Base-by-base conservation (phyloP, 2,329 filamentous ascomycete genomes). In the Sclerotinia nivalis region DNA sequence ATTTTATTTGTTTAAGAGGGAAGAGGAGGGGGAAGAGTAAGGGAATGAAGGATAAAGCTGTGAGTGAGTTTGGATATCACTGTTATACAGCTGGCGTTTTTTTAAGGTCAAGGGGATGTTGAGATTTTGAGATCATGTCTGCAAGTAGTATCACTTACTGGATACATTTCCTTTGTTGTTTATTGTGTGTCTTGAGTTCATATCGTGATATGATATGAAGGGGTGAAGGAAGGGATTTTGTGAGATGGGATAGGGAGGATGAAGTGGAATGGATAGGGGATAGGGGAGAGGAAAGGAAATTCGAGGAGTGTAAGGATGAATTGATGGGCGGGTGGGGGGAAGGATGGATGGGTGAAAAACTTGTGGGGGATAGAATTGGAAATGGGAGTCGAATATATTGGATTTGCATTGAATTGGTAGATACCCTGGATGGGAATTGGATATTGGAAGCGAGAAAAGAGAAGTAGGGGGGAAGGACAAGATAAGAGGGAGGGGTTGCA, bases 1-100 rank as follows among this genome's bases (percentile, higher is more conserved):
- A 67, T 70, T 70, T 68, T 70, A 70, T 70, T 70, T 70, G 68
- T 68, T 50, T 22, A 56, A 7, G 50, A 13, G 25, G 18, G 18
- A n/a, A n/a, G n/a, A n/a, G 45, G 45, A 2, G 18, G 34, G 34
- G 56, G 54, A 15, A 58, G 13, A 10, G 54, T 49, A 59, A 45
- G 22, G 55, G 58, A 43, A 13, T 12, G 22, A 4, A 8, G 22
- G 31, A 59, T 37, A 47, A 43, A 34, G 65, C 65, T 67, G 40
- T 49, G 40, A n/a, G 40, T 49, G 20, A 25, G 25, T 37, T 40
- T 22, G 56, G 61, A 49, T 52, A 50, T 45, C 50, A 22, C 61
- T 37, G 47, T n/a, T 6, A 25, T 40, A 69, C 66, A 71, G 66
- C 66, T 68, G 54, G 65, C 54, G 65, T 68, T 67, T 37, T 37